Evolutionary conservation across 805 yeast genomes (phyloP).

Genomic region (Candida anglica): DNA sequence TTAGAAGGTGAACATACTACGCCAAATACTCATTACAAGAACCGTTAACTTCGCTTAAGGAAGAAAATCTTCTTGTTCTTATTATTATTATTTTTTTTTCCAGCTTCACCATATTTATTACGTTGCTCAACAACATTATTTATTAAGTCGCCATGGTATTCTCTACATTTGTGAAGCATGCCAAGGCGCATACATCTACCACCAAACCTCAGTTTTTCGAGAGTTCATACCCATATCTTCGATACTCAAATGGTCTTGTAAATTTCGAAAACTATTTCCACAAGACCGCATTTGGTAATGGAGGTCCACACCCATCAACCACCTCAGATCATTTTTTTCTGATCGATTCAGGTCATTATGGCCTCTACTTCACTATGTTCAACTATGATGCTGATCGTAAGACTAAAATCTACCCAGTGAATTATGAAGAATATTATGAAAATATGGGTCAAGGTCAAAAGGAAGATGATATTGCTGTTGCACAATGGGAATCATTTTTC

Average conservation of each 20-base stretch:
- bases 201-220: slow-evolving; percentile 8
- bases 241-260: slow-evolving; percentile 7
- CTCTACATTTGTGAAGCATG: slow-evolving; percentile 10
- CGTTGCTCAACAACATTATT: too few relatives aligned
- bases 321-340: slow-evolving; percentile 16
- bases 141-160: slow-evolving; percentile 8
- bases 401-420: slow-evolving; percentile 4
- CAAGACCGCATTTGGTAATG: slow-evolving; percentile 5
- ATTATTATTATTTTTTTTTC: too few relatives aligned
- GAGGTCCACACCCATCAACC: slow-evolving; percentile 18
- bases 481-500: slow-evolving; percentile 14
- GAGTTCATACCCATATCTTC: slow-evolving; percentile 8
- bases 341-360: slow-evolving; percentile 40
- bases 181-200: slow-evolving; percentile 5
- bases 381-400: slow-evolving; percentile 27
- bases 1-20: too few relatives aligned
- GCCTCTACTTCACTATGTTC: slow-evolving; percentile 36
- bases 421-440: slow-evolving; percentile 1
- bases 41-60: too few relatives aligned
- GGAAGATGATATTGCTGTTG: neutral
- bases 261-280: slow-evolving; percentile 6
- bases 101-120: too few relatives aligned
- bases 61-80: too few relatives aligned
- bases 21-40: too few relatives aligned
- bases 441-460: neutral